phyloP scores from a whole-genome alignment of 2,329 filamentous ascomycete species.

The Alternaria sp. region DNA sequence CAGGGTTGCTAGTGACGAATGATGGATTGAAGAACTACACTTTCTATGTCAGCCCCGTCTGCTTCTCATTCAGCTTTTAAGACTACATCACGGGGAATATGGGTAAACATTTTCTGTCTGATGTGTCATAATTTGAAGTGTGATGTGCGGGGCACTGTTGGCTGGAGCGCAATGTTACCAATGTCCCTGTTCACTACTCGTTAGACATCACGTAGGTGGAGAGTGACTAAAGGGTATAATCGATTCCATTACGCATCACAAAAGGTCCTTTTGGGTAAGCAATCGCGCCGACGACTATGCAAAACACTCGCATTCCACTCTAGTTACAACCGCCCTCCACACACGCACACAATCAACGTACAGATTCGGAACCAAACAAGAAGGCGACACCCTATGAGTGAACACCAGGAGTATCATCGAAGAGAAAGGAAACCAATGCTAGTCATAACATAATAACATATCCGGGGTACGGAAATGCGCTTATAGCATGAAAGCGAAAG shows the following conservation, averaged over 20 bases:
- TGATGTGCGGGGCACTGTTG: neutral
- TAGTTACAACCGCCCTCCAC: neutral
- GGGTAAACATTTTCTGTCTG: neutral
- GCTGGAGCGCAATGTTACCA: neutral
- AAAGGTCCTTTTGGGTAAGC: neutral
- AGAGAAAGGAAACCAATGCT: constrained; percentile 1
- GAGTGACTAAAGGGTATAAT: neutral
- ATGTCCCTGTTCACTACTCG: no score
- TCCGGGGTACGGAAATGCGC: constrained; percentile 8
- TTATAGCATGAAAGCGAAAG: constrained; percentile 50
- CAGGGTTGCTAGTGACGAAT: neutral
- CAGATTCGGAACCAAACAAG: neutral
- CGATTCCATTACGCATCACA: constrained; percentile 1
- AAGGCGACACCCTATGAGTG: neutral
- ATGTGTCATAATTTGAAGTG: neutral
- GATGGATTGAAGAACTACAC: neutral
- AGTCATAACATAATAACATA: constrained; percentile 24
- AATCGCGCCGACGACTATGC: neutral
- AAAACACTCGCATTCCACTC: constrained; percentile 2
- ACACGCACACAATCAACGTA: neutral
- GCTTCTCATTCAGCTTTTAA: neutral
- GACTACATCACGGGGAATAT: neutral
- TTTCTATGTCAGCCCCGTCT: neutral
- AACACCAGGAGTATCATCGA: constrained; percentile 1
- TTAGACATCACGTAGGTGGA: neutral